Evolutionary conservation across 495 filamentous ascomycete genomes (phyloP), one percentile per base, ranked within the genome.

Genomic region (Annulohypoxylon bovei): DNA sequence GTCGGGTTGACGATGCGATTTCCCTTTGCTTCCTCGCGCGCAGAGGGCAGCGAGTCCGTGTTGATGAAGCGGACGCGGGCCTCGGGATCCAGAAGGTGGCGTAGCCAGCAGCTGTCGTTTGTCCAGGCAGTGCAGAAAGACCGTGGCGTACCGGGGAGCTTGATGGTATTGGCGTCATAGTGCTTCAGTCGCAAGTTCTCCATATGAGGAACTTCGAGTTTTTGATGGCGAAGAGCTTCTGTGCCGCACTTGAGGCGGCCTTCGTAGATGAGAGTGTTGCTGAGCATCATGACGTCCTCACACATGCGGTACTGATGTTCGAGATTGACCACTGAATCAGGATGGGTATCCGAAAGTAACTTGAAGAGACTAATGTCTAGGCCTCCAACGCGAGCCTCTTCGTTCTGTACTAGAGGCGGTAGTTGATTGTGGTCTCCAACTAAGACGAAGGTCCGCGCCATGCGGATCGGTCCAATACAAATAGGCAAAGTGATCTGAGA

Each of bases 281-380:
- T 94, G 23, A 99, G 86, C 11, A 88, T 85, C 95, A 98, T 98
- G 57, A 99, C 91, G 30, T 98, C 95, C 50, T 94, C 90, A 73
- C 92, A 96, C 95, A 99, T 99, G 71, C 95, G 93, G 73, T 99
- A 99, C 76, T 99, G 95, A 70, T 97, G 93, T 72, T 94, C 93
- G 1, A 99, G 88, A 67, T 91, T 94, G 68, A 94, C 91, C 9
- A 98, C 93, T 1, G 93, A 93, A 22, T 86, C 77, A 0, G 95
- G 95, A 68, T 98, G 94, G 0, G 85, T 85, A 71, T 98, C 95
- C 14, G 92, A 97, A 22, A 99, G 88, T 8, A 94, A 82, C 72
- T 95, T 96, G 83, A 99, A 99, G 6, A 98, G 85, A 77, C 93
- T 97, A 54, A 97, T 84, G 78, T 99, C 95, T 7, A 99, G 83